A percentile compares a stretch with the other conserved stretches of the same genome.
phyloP scores from a whole-genome alignment of 768 basidiomycete genomes.

The Agrocybe chaxingu region DNA sequence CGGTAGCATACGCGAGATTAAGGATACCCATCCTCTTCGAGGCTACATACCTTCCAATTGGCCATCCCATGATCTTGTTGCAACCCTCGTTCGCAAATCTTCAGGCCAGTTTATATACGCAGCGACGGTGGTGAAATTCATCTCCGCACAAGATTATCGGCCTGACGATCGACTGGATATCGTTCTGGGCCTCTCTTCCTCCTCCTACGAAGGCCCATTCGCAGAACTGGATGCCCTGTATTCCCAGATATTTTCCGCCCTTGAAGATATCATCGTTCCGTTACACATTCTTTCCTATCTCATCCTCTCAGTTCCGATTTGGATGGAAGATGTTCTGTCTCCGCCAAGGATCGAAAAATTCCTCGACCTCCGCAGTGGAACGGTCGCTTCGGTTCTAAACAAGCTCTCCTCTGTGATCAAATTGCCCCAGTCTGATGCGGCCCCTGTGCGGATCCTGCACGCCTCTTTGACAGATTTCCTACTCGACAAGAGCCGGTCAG shows the following conservation, averaged over 20 bases:
- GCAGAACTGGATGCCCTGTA: slow-evolving; percentile 10
- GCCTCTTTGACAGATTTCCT: too few species aligned
- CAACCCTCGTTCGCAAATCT: slow-evolving; percentile 16
- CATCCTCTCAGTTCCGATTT: neutral
- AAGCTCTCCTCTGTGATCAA: neutral
- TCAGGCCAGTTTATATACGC: slow-evolving; percentile 25
- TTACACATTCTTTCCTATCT: neutral
- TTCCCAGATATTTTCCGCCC: slow-evolving; percentile 6
- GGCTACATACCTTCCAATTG: slow-evolving; percentile 8
- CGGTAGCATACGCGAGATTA: slow-evolving; percentile 13
- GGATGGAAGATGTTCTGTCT: neutral
- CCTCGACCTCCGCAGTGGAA: neutral
- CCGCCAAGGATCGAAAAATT: neutral
- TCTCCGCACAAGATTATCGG: slow-evolving; percentile 11
- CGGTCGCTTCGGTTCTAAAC: neutral
- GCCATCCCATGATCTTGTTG: slow-evolving; percentile 17
- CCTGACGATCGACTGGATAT: slow-evolving; percentile 11
- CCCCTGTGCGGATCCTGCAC: neutral
- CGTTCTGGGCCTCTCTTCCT: slow-evolving; percentile 6
- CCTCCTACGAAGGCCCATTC: slow-evolving; percentile 3
- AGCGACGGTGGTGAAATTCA: slow-evolving; percentile 21
- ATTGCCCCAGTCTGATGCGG: neutral
- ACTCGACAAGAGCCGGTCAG: too few species aligned
- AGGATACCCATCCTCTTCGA: neutral
- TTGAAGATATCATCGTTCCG: neutral